Conservation (phyloP, 768 basidiomycete genomes). For the Tulasnella sp. region DNA sequence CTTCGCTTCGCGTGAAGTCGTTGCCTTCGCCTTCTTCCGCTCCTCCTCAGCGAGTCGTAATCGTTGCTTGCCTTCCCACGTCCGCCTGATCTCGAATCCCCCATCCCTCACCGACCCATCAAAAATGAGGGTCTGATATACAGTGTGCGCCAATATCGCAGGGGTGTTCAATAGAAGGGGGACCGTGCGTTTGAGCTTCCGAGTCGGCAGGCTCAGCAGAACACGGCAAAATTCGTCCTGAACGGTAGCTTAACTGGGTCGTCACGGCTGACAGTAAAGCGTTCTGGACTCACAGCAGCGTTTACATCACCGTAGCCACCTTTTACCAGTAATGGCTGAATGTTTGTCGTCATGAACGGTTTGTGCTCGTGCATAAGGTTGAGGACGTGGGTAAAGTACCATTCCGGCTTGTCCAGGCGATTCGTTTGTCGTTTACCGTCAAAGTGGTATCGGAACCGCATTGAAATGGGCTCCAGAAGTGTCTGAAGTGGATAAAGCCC, state of each 20-base stretch:
- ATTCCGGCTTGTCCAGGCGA: conserved; percentile 95
- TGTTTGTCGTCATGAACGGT: conserved; percentile 67
- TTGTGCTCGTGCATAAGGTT: conserved; percentile 85
- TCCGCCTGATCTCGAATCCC: conserved; percentile 62
- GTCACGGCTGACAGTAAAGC: neutral
- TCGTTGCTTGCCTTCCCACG: conserved; percentile 40
- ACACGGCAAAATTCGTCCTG: conserved; percentile 81
- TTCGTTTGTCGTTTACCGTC: conserved; percentile 85
- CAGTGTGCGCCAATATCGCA: conserved; percentile 87
- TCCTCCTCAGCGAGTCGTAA: conserved; percentile 6
- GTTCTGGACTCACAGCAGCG: conserved; percentile 63
- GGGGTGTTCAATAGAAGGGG: conserved; percentile 72
- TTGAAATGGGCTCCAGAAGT: conserved; percentile 72
- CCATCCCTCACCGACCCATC: conserved; percentile 72
- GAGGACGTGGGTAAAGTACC: conserved; percentile 90
- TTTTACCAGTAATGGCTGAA: conserved; percentile 66
- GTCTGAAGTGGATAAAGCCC: conserved; percentile 81
- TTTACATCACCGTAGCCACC: conserved; percentile 62
- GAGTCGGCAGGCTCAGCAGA: conserved; percentile 70
- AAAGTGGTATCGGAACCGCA: conserved; percentile 95
- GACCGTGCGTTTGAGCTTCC: conserved; percentile 70
- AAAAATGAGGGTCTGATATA: conserved; percentile 87
- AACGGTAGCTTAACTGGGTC: neutral
- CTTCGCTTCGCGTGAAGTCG: neutral
- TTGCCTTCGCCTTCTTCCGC: conserved; percentile 16